Base-by-base conservation (phyloP, 306 rosid species). In the Vigna angularis region DNA sequence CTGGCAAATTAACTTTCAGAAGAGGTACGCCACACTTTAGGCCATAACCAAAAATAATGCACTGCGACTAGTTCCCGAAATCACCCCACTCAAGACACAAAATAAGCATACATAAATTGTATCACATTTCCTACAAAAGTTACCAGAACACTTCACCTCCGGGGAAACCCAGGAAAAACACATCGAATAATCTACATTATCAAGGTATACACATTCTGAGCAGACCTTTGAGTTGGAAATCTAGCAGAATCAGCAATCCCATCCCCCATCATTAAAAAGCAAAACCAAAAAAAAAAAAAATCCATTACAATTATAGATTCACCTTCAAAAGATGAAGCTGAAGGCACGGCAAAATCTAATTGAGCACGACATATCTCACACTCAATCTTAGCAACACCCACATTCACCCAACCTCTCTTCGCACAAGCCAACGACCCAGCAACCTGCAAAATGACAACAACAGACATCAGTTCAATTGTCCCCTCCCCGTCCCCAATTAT, bases 321-420 rank as follows among this genome's bases (percentile, higher is more conserved):
- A 82, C 89, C 88, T 77, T 81, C 89, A 86, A 38, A 40, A 18
- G 83, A 62, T 0, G 86, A 81, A 69, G 88, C 82, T 15, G 80
- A 72, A n/a, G 81, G 70, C 40, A 58, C 68, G 13, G 85, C 57
- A 85, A 88, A 88, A 76, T 86, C 86, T 64, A 88, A 82, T 83
- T 18, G 75, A 17, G 86, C 90, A 57, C 84, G 83, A 51, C 99
- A 96, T 62, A 91, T 75, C 79, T 96, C 98, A 76, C 99, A 96
- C 82, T 83, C 93, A 81, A 96, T 86, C 80, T 88, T 91, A 70
- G 86, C 83, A 62, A 86, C 89, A 77, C 89, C 96, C 36, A 86
- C 83, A 85, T 83, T 87, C 71, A 91, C 87, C 99, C 99, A 96
- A 78, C 99, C 99, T 84, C 92, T 91, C 82, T 86, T 90, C 36